Evolutionary conservation across 2,329 filamentous ascomycete species (phyloP).

Genomic region (Pseudofabraea citricarpa): DNA sequence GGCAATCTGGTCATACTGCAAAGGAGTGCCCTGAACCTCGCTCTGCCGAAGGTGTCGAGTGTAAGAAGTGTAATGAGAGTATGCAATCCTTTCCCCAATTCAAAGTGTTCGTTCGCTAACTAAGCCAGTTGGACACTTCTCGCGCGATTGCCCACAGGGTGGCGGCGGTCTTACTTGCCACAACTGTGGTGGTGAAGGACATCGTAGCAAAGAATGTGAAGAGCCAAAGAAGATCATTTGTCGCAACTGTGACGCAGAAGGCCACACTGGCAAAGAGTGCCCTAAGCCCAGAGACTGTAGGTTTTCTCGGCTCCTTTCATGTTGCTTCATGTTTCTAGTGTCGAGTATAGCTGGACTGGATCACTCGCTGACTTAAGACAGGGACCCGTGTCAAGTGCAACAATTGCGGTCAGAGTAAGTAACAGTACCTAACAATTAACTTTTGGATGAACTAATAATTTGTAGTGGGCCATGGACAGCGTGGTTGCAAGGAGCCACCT

Average conservation of each 20-base stretch:
- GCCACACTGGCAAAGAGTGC: conserved; percentile 55
- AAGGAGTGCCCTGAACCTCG: conserved; percentile 47
- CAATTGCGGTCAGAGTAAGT: conserved; percentile 45
- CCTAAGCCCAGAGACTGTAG: conserved; percentile 50
- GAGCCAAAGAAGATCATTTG: conserved; percentile 44
- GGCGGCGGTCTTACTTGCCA: conserved; percentile 45
- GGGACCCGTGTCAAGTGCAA: conserved; percentile 52
- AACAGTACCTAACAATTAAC: background rate
- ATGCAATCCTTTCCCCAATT: conserved; percentile 4
- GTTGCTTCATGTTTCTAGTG: too few relatives aligned
- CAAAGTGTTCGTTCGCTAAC: conserved; percentile 3
- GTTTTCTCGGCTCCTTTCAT: too few relatives aligned
- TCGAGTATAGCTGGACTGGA: too few relatives aligned
- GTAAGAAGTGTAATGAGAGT: conserved; percentile 30
- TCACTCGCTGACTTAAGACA: too few relatives aligned
- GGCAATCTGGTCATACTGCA: conserved; percentile 29
- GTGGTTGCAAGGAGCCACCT: conserved; percentile 33
- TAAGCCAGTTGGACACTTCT: conserved; percentile 53
- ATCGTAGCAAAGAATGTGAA: conserved; percentile 11
- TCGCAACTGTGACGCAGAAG: conserved; percentile 58
- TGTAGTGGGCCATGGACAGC: conserved; percentile 33
- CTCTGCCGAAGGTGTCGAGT: conserved; percentile 41
- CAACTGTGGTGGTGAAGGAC: conserved; percentile 15
- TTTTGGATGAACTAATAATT: conserved; percentile 11
- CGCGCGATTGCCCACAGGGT: conserved; percentile 59